Conservation (phyloP, 306 rosid species). For the Trifolium subterraneum region DNA sequence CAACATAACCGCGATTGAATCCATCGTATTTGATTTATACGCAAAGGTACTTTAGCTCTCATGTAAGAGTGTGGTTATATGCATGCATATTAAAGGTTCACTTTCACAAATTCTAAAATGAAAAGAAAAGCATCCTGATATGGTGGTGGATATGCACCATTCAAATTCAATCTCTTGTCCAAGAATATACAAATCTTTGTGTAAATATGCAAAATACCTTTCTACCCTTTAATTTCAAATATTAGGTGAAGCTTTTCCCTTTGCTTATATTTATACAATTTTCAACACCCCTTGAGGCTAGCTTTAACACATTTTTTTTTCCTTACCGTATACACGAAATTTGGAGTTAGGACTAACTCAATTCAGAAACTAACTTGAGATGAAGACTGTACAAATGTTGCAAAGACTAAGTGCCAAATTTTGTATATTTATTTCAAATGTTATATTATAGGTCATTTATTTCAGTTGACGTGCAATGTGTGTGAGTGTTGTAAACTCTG, state of each 20-base stretch:
- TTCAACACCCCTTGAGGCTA: neutral
- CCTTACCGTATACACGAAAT: neutral
- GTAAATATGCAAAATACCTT: neutral
- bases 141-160: neutral
- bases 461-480: neutral
- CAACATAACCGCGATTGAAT: neutral
- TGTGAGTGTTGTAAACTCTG: neutral
- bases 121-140: too few species aligned
- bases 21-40: neutral
- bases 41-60: neutral
- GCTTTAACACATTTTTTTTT: neutral
- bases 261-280: neutral
- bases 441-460: slow-evolving; percentile 3
- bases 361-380: neutral
- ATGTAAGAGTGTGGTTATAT: neutral
- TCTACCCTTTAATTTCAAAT: neutral
- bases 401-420: slow-evolving; percentile 1
- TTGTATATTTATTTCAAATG: slow-evolving; percentile 34
- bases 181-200: neutral
- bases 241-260: neutral
- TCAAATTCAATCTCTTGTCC: neutral
- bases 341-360: neutral
- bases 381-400: neutral
- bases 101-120: too few species aligned
- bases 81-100: too few species aligned